phyloP scores from a whole-genome alignment of 2,329 filamentous ascomycete species.

The Phialocephala sp. region DNA sequence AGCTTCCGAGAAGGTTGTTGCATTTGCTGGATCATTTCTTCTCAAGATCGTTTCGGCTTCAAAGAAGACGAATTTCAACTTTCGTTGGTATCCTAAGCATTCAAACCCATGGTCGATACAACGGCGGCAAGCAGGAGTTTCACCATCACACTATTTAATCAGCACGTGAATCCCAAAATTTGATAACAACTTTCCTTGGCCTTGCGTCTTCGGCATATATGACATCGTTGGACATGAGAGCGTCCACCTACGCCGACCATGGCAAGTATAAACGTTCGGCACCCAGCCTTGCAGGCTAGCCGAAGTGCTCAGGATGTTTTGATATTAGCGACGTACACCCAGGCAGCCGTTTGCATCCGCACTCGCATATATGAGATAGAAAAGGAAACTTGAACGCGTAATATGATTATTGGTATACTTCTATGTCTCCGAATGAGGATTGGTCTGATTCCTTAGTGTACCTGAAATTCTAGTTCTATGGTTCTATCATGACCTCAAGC shows the following conservation, averaged over 20 bases:
- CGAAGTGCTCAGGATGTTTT: neutral
- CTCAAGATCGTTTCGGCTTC: neutral
- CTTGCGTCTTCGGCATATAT: conserved; percentile 19
- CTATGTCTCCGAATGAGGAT: neutral
- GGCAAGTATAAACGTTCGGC: neutral
- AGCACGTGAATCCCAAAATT: neutral
- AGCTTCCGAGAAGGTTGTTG: neutral
- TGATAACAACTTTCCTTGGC: conserved; percentile 5
- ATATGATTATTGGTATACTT: neutral
- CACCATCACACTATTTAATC: conserved; percentile 24
- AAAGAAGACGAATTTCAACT: conserved; percentile 17
- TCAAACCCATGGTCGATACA: conserved; percentile 17
- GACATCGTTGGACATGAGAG: conserved; percentile 15
- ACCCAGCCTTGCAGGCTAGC: neutral
- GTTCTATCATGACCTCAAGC: no score
- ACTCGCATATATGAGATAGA: neutral
- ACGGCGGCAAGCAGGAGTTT: conserved; percentile 20
- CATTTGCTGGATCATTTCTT: conserved; percentile 1
- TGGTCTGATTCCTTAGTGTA: neutral
- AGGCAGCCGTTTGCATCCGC: neutral
- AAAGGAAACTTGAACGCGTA: neutral
- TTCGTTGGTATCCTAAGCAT: conserved; percentile 23
- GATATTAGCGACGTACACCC: conserved; percentile 10
- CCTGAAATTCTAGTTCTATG: neutral
- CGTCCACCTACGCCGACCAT: conserved; percentile 24